Conservation (phyloP, 1,139 yeast genomes). For the Hemisphaericaspora lyxosophila region DNA sequence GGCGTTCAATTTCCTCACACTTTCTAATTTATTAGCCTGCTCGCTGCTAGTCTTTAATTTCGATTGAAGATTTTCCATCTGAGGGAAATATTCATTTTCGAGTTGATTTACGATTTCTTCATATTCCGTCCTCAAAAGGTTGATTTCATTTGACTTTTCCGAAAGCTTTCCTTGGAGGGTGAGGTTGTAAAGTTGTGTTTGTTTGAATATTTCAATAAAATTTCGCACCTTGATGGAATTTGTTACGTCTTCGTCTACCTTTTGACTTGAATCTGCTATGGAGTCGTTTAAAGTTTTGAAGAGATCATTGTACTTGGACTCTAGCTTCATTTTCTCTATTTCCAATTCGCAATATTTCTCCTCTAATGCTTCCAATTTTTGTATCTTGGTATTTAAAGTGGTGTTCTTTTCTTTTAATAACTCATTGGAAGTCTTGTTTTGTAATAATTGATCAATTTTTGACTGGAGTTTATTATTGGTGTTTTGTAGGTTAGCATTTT, state of each 20-base stretch:
- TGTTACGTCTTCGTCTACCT: conserved; percentile 18
- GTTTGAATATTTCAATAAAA: conserved; percentile 35
- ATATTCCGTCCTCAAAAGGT: conserved; percentile 24
- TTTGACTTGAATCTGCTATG: conserved; percentile 12
- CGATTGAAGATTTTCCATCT: conserved; percentile 17
- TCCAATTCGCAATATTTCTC: conserved; percentile 51
- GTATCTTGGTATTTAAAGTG: conserved; percentile 35
- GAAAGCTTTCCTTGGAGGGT: conserved; percentile 39
- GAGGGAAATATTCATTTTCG: conserved; percentile 18
- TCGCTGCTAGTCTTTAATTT: conserved; percentile 22
- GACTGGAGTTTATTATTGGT: conserved; percentile 31
- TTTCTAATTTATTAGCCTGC: conserved; percentile 44
- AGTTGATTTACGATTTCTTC: conserved; percentile 11
- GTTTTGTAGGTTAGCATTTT: conserved; percentile 30
- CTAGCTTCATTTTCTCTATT: conserved; percentile 50
- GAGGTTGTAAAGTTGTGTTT: conserved; percentile 37
- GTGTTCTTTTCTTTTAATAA: conserved; percentile 40
- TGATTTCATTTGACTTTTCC: conserved; percentile 12
- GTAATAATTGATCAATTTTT: conserved; percentile 33
- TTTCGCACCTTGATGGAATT: conserved; percentile 22
- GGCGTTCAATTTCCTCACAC: conserved; percentile 53
- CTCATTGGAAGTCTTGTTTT: conserved; percentile 40
- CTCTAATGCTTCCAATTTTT: conserved; percentile 43
- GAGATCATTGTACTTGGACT: conserved; percentile 40
- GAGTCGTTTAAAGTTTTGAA: conserved; percentile 30